A percentile compares a stretch with the other conserved stretches of the same genome.
Evolutionary conservation across 2,329 filamentous ascomycete genomes (phyloP).

Genomic region (Leptographium lundbergii): DNA sequence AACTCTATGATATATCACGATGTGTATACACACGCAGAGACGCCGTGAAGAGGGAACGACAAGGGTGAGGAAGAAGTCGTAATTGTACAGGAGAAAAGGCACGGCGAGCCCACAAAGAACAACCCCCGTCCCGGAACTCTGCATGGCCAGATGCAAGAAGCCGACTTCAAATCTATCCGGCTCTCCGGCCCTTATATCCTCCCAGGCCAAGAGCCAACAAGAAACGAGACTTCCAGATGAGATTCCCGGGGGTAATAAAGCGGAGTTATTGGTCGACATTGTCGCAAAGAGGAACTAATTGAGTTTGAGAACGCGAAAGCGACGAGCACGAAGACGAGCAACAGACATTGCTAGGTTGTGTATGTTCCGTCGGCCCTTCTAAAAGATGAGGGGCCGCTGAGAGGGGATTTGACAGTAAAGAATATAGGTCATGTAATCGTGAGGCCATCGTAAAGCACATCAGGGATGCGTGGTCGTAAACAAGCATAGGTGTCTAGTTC

Average conservation of each 20-base stretch:
- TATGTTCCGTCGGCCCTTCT: background rate
- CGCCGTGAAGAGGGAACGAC: background rate
- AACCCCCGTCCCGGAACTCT: background rate
- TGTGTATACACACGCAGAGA: background rate
- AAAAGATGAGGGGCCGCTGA: background rate
- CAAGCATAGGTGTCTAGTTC: background rate
- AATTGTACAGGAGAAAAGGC: background rate
- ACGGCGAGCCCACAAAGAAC: background rate
- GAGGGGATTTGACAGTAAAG: background rate
- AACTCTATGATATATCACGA: constrained; percentile 10
- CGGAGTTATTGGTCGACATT: background rate
- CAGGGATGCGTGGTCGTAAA: background rate
- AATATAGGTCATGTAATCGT: background rate
- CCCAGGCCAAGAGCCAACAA: background rate
- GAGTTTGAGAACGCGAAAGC: background rate
- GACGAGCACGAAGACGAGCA: background rate
- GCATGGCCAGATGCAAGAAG: background rate
- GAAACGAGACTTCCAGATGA: background rate
- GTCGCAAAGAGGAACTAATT: background rate
- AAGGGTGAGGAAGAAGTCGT: background rate
- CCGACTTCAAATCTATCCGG: background rate
- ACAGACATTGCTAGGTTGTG: background rate
- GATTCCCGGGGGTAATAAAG: background rate
- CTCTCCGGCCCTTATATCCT: background rate
- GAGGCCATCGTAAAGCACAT: background rate